Conservation (phyloP, 345 rosid species). For the thale cress (Arabidopsis thaliana) region TAIR10.1 NC_003071.7:16112501-16113000, state of each 20-base stretch:
- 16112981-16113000: too few relatives aligned
- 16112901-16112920: not conserved
- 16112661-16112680: not conserved
- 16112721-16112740: not conserved
- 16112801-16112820: not conserved
- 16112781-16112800: not conserved
- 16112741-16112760: not conserved
- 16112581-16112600: too few relatives aligned
- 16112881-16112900: constrained; percentile 22
- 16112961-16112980: not conserved
- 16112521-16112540: too few relatives aligned
- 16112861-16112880: not conserved
- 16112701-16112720: not conserved
- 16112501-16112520: too few relatives aligned
- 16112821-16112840: not conserved
- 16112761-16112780: not conserved
- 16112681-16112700: not conserved
- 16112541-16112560: too few relatives aligned
- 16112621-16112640: too few relatives aligned
- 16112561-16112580: too few relatives aligned
- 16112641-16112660: not conserved
- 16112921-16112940: not conserved
- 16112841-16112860: not conserved
- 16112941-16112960: not conserved
- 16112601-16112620: too few relatives aligned